Conservation (phyloP, 75 land plant species). For the Sequoia sempervirens region DNA sequence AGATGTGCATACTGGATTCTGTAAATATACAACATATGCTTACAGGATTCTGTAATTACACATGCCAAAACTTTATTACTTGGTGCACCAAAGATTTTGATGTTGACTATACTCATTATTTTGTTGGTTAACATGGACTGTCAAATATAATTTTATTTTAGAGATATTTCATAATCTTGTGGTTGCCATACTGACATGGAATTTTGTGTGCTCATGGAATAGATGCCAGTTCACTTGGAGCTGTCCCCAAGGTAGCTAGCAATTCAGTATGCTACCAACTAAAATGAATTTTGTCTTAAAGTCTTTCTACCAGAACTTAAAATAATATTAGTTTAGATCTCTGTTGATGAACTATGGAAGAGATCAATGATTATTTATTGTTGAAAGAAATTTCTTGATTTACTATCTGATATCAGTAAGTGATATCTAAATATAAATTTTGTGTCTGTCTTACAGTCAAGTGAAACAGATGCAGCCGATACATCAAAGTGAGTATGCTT, state of each 20-base stretch:
- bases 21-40: no score
- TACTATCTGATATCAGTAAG: not conserved
- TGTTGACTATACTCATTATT: not conserved
- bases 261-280: not conserved
- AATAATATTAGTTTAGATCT: not conserved
- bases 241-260: not conserved
- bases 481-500: slow-evolving; percentile 41
- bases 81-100: not conserved
- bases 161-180: not conserved
- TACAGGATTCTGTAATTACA: no score
- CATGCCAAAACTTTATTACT: not conserved
- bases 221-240: slow-evolving; percentile 2
- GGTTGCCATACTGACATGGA: slow-evolving; percentile 1
- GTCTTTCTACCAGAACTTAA: not conserved
- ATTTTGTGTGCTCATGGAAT: slow-evolving; percentile 1
- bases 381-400: slow-evolving; percentile 4
- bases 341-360: not conserved
- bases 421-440: slow-evolving; percentile 1
- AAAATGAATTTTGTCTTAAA: not conserved
- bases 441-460: slow-evolving; percentile 1
- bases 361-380: not conserved
- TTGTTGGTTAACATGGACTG: not conserved
- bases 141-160: not conserved
- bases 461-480: slow-evolving; percentile 36
- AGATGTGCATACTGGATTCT: no score